Evolutionary conservation across 129 eudicot genomes (phyloP).

Genomic region (Apium graveolens): DNA sequence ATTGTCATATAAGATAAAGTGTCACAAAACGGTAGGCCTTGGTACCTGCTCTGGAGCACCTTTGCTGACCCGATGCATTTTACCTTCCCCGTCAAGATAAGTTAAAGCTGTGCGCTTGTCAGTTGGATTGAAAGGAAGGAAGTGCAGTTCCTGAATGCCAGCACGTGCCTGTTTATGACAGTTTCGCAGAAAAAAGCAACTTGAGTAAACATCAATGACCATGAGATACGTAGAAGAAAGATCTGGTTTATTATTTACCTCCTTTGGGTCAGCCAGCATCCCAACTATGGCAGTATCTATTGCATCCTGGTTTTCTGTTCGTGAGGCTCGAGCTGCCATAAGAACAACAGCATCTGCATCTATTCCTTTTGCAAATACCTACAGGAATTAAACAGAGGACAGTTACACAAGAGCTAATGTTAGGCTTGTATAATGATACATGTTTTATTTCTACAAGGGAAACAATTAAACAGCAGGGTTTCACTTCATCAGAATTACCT

Average conservation of each 20-base stretch:
- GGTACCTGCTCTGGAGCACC: conserved; percentile 99
- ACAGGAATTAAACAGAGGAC: conserved; percentile 7
- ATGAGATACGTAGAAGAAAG: neutral
- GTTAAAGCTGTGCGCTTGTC: conserved; percentile 94
- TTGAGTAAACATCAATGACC: neutral
- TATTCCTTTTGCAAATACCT: conserved; percentile 91
- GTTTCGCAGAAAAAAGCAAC: conserved; percentile 10
- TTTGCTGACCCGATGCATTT: conserved; percentile 96
- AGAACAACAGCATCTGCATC: conserved; percentile 91
- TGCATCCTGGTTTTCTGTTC: conserved; percentile 97
- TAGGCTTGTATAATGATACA: neutral
- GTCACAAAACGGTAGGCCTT: neutral
- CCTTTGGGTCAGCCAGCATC: conserved; percentile 97
- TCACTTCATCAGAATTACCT: conserved; percentile 31
- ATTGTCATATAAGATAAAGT: neutral
- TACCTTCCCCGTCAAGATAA: conserved; percentile 75
- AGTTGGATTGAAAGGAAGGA: conserved; percentile 95
- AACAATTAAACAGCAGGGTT: neutral
- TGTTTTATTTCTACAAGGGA: neutral
- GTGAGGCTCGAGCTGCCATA: conserved; percentile 98
- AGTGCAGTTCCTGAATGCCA: conserved; percentile 90
- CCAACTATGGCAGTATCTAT: conserved; percentile 96
- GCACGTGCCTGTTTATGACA: conserved; percentile 74
- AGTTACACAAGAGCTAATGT: conserved; percentile 10
- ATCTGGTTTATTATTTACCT: conserved; percentile 32